A percentile compares a stretch with the other conserved stretches of the same genome.
These are phyloP conservation scores for Gelatoporia subvermispora DNA, from an alignment of 768 basidiomycete genomes.

Conservation along the genomic window DNA sequence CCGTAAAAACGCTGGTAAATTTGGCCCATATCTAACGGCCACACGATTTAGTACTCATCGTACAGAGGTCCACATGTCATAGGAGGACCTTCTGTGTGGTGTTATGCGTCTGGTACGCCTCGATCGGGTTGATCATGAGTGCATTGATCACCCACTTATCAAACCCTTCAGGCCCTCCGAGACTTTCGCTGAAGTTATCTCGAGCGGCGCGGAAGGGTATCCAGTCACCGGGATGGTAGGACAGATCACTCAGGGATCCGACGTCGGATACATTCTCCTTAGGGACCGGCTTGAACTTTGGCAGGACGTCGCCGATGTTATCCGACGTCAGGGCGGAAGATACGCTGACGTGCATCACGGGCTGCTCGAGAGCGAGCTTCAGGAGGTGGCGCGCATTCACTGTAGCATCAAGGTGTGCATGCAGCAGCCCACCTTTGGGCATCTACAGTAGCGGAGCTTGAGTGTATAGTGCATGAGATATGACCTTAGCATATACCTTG, in stretches of 20 bases:
- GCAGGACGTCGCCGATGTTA: slow-evolving; percentile 41
- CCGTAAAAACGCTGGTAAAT: slow-evolving; percentile 50
- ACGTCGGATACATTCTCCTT: slow-evolving; percentile 16
- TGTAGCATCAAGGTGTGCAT: slow-evolving; percentile 72
- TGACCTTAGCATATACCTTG: slow-evolving; percentile 36
- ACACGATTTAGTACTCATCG: too few relatives aligned
- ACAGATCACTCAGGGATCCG: slow-evolving; percentile 33
- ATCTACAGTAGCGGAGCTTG: slow-evolving; percentile 37
- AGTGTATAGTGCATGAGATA: neutral
- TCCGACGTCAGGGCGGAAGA: slow-evolving; percentile 32
- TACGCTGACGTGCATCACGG: slow-evolving; percentile 56
- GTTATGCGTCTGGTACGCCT: slow-evolving; percentile 72
- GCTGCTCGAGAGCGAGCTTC: slow-evolving; percentile 48
- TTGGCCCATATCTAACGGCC: slow-evolving; percentile 66
- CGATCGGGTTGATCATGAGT: slow-evolving; percentile 63
- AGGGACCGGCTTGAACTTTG: slow-evolving; percentile 51
- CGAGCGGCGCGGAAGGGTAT: slow-evolving; percentile 52
- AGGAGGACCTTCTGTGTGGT: slow-evolving; percentile 53
- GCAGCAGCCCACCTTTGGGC: slow-evolving; percentile 77
- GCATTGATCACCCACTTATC: slow-evolving; percentile 59
- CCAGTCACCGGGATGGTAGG: slow-evolving; percentile 47
- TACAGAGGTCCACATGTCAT: neutral
- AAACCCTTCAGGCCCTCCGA: slow-evolving; percentile 63
- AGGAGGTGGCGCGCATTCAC: slow-evolving; percentile 52
- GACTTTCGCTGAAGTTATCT: slow-evolving; percentile 39